Base-by-base conservation (phyloP, 192 early-diverging fungal genomes). In the Dissophora ornata region DNA sequence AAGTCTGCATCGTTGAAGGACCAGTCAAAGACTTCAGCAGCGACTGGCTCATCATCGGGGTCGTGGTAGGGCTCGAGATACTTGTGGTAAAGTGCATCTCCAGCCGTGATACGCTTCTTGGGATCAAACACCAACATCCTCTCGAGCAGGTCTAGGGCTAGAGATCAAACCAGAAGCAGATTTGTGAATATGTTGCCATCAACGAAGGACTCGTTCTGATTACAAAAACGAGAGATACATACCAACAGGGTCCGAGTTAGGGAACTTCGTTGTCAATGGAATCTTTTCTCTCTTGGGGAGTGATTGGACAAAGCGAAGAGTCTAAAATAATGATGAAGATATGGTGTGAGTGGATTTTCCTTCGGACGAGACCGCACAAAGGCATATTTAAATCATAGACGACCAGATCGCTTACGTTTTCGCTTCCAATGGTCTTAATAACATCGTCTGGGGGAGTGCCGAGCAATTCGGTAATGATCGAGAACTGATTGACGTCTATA, bases 51-150 rank as follows among this genome's bases (percentile, higher is more conserved):
- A 70, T 95, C 94, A 24, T 89, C 82, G 50, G 92, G 90, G 80
- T 98, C 96, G 78, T 97, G 94, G 75, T 95, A 96, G 11, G 90
- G 91, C 61, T 91, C 92, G 25, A 98, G 81, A 63, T 96, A 98
- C 41, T 93, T 91, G 73, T 98, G 96, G 4, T 88, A 87, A 34
- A 98, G 83, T 12, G 95, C 95, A 70, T 98, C 86, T 41, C 85
- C 84, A 4, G 95, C 95, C 58, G 86, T 96, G 53, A 96, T 95
- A 54, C 96, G 90, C 83, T 91, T 94, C 57, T 86, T 87, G 58
- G 95, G 94, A 71, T 98, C 96, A 84, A 95, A 98, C 15, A 95
- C 93, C 13, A 98, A 83, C 93, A 96, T 96, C 78, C 84, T 92
- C 58, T 93, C 92, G 13, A 98, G 83, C 66, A 98, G 86, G 69